These are phyloP conservation scores for Diutina scorzettiae DNA, from an alignment of 1,139 yeast genomes.

Conservation along the genomic window DNA sequence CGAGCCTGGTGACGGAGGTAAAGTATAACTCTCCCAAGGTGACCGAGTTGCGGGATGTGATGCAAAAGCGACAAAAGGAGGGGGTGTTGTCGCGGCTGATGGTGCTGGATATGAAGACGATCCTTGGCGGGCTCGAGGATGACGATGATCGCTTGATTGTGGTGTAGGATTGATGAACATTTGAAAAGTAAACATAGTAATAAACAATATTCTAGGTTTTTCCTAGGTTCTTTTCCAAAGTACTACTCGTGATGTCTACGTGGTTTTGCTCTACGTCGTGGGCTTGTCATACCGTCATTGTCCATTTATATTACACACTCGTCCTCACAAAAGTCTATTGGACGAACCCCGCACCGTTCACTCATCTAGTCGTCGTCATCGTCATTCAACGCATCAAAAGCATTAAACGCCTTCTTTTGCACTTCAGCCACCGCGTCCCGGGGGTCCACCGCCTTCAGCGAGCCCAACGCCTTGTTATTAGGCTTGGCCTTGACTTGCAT, in stretches of 20 bases:
- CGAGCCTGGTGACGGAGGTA: not conserved
- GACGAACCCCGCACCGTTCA: too few species aligned
- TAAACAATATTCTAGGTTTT: too few species aligned
- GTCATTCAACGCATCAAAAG: conserved; percentile 64
- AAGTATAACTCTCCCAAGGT: conserved; percentile 1
- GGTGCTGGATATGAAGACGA: conserved; percentile 23
- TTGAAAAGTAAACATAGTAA: too few species aligned
- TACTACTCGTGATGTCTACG: too few species aligned
- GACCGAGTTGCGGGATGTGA: conserved; percentile 6
- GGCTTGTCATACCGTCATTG: too few species aligned
- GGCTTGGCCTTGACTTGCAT: conserved; percentile 45
- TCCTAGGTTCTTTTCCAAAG: too few species aligned
- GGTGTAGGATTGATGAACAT: conserved; percentile 12
- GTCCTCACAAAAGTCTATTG: too few species aligned
- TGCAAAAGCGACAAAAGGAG: conserved; percentile 10
- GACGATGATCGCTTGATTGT: conserved; percentile 26
- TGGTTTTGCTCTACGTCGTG: too few species aligned
- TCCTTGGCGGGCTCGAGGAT: conserved; percentile 25
- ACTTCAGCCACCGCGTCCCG: conserved; percentile 60
- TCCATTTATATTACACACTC: too few species aligned
- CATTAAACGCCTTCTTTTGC: conserved; percentile 56
- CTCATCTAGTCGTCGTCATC: conserved; percentile 37
- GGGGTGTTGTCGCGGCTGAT: conserved; percentile 25
- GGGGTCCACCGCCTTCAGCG: conserved; percentile 62
- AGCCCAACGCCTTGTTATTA: conserved; percentile 61